phyloP scores from a whole-genome alignment of 352 stramenopile genomes.

The Globisporangium echinulatum region DNA sequence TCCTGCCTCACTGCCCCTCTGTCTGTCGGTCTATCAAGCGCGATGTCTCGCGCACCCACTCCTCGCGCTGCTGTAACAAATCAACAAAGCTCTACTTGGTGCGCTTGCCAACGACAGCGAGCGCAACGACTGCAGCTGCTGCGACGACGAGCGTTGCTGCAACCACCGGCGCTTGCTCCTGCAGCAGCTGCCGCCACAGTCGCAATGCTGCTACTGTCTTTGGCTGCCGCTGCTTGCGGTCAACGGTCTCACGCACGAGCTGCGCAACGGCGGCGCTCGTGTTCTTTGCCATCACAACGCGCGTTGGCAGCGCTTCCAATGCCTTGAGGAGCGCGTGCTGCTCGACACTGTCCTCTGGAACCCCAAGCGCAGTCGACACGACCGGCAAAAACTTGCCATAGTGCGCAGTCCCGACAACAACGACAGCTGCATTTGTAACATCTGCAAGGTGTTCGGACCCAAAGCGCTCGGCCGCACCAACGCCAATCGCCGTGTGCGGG shows the following conservation, averaged over 20 bases:
- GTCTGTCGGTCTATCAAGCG: too few relatives aligned
- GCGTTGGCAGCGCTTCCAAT: constrained; percentile 64
- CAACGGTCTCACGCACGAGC: constrained; percentile 49
- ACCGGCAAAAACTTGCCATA: constrained; percentile 97
- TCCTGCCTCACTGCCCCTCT: too few relatives aligned
- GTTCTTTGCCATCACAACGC: constrained; percentile 57
- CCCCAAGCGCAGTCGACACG: constrained; percentile 83
- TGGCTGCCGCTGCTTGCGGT: constrained; percentile 4
- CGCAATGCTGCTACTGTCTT: too few relatives aligned
- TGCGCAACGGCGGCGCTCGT: constrained; percentile 44
- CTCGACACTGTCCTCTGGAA: constrained; percentile 48
- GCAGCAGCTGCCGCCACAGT: constrained; percentile 4
- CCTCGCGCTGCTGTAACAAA: too few relatives aligned
- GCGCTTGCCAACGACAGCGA: constrained; percentile 23
- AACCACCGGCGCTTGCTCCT: constrained; percentile 21
- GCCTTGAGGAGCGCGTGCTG: constrained; percentile 76
- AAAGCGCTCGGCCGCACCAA: constrained; percentile 85
- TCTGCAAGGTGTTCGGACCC: constrained; percentile 54
- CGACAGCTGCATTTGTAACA: constrained; percentile 60
- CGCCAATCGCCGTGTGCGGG: constrained; percentile 95
- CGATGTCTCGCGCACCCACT: too few relatives aligned
- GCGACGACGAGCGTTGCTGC: constrained; percentile 31
- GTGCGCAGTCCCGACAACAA: constrained; percentile 96
- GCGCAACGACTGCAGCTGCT: constrained; percentile 29
- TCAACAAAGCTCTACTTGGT: too few relatives aligned